Base-by-base conservation (phyloP, 1,284 basidiomycete genomes). In the Tylopilus orsonianus region DNA sequence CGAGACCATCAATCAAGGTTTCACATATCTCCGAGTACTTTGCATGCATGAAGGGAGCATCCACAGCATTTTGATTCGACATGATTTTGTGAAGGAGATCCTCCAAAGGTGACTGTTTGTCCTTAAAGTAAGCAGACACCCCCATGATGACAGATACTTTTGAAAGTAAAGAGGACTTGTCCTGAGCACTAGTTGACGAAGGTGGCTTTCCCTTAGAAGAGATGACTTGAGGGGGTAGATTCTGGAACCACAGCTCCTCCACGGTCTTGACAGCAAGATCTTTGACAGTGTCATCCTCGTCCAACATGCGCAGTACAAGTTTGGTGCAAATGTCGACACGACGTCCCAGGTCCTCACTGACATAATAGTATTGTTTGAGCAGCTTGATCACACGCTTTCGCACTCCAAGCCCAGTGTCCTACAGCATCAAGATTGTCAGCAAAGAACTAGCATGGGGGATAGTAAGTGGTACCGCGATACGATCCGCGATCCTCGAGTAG, bases 361-460 rank as follows among this genome's bases (percentile, higher is more conserved):
- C 78, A 8, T 67, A 60, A 64, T 95, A 96, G 58, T 94, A 87
- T 13, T 84, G 79, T 62, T 88, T 92, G 41, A 99, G 76, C 0
- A 99, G 75, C 67, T 95, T 97, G 70, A 99, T 89, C 42, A 97
- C 94, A 5, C 97, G 85, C 64, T 97, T 97, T 27, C 97, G 81
- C 2, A 99, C 97, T 18, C 84, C 83, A 6, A 98, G 75, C 5
- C 96, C 94, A 33, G 93, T 89, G 64, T 99, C 96, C 87, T 94
- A 56, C 41, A 42, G 37, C 24, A 19, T 36, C 30, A 13, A 46
- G 27, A 13, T 47, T n/a, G n/a, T n/a, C n/a, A n/a, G n/a, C 42
- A 50, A 37, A 26, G 19, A 27, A n/a, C 18, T 16, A 8, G 3
- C 2, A 1, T 33, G 37, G 34, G 41, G 36, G 24, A 34, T 14